Conservation (phyloP, 129 eudicot genomes). For the Silybum marianum region DNA sequence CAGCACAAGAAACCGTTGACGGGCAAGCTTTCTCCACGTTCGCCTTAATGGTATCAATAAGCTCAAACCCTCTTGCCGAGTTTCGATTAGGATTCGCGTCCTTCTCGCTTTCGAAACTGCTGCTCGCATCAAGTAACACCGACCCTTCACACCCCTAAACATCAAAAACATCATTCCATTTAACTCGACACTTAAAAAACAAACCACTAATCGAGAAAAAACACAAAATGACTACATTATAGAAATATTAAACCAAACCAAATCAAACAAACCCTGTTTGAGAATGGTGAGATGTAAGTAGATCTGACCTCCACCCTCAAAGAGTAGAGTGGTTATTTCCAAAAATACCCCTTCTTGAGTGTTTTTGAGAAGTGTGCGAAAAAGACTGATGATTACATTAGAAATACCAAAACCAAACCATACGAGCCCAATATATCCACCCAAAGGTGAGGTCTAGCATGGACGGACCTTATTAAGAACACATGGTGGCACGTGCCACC, state of each 20-base stretch:
- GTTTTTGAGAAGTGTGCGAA: background rate
- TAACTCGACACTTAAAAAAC: background rate
- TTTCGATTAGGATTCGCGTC: constrained; percentile 59
- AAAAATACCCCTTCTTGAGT: background rate
- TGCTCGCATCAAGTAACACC: constrained; percentile 60
- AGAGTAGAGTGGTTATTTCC: background rate
- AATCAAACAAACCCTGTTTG: background rate
- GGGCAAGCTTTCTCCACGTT: constrained; percentile 83
- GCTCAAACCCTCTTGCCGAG: constrained; percentile 74
- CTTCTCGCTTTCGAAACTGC: constrained; percentile 62
- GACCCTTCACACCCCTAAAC: constrained; percentile 82
- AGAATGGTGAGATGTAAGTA: background rate
- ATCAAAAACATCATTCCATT: background rate
- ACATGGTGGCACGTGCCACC: too few relatives aligned
- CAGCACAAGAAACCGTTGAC: constrained; percentile 69
- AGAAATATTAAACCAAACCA: background rate
- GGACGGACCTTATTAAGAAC: too few relatives aligned
- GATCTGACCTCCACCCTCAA: background rate
- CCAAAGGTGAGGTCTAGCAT: background rate
- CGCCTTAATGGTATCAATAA: constrained; percentile 64
- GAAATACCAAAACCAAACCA: background rate
- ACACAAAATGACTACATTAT: too few relatives aligned
- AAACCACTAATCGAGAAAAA: too few relatives aligned
- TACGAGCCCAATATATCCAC: background rate
- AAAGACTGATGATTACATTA: background rate